Conservation (phyloP, 164 flowering plant species). For the Platanus orientalis region DNA sequence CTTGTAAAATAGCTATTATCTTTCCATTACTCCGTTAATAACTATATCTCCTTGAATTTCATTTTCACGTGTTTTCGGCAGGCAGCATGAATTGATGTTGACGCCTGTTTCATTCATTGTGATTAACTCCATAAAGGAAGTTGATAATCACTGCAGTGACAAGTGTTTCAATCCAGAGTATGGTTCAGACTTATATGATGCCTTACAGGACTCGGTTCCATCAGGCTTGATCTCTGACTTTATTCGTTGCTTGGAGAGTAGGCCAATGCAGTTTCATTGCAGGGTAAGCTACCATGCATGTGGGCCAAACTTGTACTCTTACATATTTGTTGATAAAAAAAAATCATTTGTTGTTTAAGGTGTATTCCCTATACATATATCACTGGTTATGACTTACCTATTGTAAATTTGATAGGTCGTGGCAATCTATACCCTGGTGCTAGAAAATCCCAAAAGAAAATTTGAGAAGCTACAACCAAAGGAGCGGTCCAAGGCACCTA, state of each 20-base stretch:
- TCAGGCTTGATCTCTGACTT: constrained; percentile 42
- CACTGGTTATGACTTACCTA: background rate
- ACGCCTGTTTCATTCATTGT: constrained; percentile 57
- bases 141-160: constrained; percentile 11
- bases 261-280: constrained; percentile 38
- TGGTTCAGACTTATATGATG: constrained; percentile 11
- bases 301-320: background rate
- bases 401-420: constrained; percentile 45
- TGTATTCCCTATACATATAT: background rate
- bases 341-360: background rate
- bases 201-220: constrained; percentile 21
- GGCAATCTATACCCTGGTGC: constrained; percentile 43
- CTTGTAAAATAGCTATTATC: too few relatives aligned
- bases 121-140: constrained; percentile 39
- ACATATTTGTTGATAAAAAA: background rate
- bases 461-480: constrained; percentile 11
- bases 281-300: constrained; percentile 39
- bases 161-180: constrained; percentile 7
- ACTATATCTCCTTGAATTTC: too few relatives aligned
- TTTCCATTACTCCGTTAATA: too few relatives aligned
- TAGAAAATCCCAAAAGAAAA: constrained; percentile 35
- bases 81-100: constrained; percentile 41
- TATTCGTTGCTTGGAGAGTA: constrained; percentile 20
- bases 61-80: constrained; percentile 16
- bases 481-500: constrained; percentile 13